Evolutionary conservation across 164 flowering plant species (phyloP).

Genomic region (Magnolia kwangsiensis): DNA sequence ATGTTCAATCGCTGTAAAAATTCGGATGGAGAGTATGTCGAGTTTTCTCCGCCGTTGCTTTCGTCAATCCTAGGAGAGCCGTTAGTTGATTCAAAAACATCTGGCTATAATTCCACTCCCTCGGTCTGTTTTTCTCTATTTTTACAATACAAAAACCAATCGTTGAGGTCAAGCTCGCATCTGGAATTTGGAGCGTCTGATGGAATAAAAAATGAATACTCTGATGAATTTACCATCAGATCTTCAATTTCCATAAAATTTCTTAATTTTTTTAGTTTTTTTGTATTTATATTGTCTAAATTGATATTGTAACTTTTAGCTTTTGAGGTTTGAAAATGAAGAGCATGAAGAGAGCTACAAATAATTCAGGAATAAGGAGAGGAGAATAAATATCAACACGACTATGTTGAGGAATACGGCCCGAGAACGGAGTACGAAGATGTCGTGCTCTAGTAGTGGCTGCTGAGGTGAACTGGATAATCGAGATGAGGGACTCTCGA

Average conservation of each 20-base stretch:
- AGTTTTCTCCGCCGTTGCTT: constrained; percentile 26
- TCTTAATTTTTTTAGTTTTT: not conserved
- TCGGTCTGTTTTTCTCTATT: constrained; percentile 53
- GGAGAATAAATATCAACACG: constrained; percentile 34
- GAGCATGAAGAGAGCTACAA: constrained; percentile 73
- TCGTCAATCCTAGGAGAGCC: constrained; percentile 42
- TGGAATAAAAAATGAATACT: constrained; percentile 16
- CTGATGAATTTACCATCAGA: constrained; percentile 35
- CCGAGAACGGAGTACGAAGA: constrained; percentile 47
- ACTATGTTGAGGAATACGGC: constrained; percentile 46
- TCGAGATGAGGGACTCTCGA: constrained; percentile 44
- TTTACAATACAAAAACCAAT: constrained; percentile 44
- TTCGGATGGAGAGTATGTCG: constrained; percentile 30
- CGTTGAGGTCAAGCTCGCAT: constrained; percentile 29
- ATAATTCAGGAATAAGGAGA: constrained; percentile 64
- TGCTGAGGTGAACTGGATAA: constrained; percentile 73
- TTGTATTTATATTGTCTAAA: not conserved
- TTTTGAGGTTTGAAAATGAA: constrained; percentile 51
- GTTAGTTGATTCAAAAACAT: constrained; percentile 59
- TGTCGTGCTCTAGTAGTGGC: constrained; percentile 56
- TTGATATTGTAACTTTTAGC: constrained; percentile 21
- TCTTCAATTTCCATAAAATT: not conserved
- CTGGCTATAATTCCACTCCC: constrained; percentile 39
- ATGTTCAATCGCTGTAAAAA: no score
- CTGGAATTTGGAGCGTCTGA: constrained; percentile 5